Percentiles rank a stretch among this genome's conserved stretches.
These are phyloP conservation scores for Stenogyne calaminthoides DNA, from an alignment of 305 asterid genomes.

Conservation along the genomic window DNA sequence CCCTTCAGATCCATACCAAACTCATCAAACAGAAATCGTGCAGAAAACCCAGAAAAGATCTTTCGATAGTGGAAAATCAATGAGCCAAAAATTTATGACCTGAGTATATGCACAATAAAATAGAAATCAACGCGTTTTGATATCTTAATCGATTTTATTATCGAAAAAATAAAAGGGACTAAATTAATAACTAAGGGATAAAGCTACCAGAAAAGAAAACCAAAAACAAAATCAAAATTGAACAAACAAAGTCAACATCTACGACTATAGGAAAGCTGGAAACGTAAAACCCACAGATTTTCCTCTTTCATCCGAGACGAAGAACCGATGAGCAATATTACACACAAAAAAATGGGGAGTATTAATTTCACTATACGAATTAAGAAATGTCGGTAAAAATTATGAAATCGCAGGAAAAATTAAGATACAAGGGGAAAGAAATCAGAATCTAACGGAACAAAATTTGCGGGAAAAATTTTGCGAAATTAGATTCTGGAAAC, in stretches of 20 bases:
- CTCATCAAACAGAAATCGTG: constrained; percentile 12
- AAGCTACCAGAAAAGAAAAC: constrained; percentile 6
- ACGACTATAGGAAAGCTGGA: constrained; percentile 17
- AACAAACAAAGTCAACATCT: constrained; percentile 44
- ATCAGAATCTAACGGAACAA: constrained; percentile 33
- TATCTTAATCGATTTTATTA: constrained; percentile 12
- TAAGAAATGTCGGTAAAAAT: constrained; percentile 17
- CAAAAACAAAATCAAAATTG: constrained; percentile 19
- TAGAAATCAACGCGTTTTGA: constrained; percentile 15
- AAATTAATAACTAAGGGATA: constrained; percentile 30
- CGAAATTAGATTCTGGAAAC: constrained; percentile 32
- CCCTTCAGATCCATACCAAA: constrained; percentile 40
- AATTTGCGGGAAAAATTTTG: constrained; percentile 34
- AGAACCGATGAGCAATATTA: constrained; percentile 9
- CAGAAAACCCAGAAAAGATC: constrained; percentile 11
- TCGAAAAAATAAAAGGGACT: constrained; percentile 13
- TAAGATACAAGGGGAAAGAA: constrained; percentile 3
- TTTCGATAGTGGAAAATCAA: constrained; percentile 6
- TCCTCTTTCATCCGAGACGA: constrained; percentile 22
- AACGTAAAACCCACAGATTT: constrained; percentile 34
- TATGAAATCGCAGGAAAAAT: background rate
- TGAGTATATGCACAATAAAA: constrained; percentile 8
- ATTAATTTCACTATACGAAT: constrained; percentile 18
- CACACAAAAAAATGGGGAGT: constrained; percentile 19
- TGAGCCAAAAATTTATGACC: constrained; percentile 12